Conservation (phyloP, 352 stramenopile species). For the Phytophthora agathidicida region DNA sequence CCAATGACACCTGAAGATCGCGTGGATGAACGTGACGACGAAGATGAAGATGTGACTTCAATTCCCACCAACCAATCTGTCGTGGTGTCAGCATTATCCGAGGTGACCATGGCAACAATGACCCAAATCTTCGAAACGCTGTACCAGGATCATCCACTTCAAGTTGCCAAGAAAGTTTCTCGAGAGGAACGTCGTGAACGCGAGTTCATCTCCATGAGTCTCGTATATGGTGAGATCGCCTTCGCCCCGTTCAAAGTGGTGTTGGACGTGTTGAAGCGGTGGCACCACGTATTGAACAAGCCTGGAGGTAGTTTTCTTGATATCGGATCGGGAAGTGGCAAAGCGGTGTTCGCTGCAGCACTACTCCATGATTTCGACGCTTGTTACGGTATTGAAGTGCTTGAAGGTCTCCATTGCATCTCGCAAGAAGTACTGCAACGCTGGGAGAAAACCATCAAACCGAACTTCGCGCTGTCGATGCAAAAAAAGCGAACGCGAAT, state of each 20-base stretch:
- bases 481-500: constrained; percentile 80
- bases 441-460: constrained; percentile 68
- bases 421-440: constrained; percentile 54
- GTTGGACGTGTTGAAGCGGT: constrained; percentile 64
- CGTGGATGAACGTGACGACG: constrained; percentile 19
- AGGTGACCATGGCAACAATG: constrained; percentile 24
- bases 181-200: constrained; percentile 55
- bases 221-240: constrained; percentile 92
- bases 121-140: constrained; percentile 53
- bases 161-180: constrained; percentile 35
- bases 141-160: constrained; percentile 50
- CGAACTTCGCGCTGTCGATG: constrained; percentile 46
- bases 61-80: constrained; percentile 16
- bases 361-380: constrained; percentile 89
- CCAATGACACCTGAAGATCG: constrained; percentile 6
- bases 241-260: constrained; percentile 82
- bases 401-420: constrained; percentile 74
- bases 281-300: constrained; percentile 62
- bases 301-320: constrained; percentile 86
- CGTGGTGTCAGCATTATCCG: constrained; percentile 35
- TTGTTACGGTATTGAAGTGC: constrained; percentile 88
- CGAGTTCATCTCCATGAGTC: constrained; percentile 65
- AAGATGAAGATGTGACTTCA: constrained; percentile 15
- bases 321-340: constrained; percentile 88
- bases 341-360: constrained; percentile 85